Evolutionary conservation across 108 stramenopile species (phyloP), one percentile per base, ranked within the genome.

Genomic region (Nitzschia inconspicua): DNA sequence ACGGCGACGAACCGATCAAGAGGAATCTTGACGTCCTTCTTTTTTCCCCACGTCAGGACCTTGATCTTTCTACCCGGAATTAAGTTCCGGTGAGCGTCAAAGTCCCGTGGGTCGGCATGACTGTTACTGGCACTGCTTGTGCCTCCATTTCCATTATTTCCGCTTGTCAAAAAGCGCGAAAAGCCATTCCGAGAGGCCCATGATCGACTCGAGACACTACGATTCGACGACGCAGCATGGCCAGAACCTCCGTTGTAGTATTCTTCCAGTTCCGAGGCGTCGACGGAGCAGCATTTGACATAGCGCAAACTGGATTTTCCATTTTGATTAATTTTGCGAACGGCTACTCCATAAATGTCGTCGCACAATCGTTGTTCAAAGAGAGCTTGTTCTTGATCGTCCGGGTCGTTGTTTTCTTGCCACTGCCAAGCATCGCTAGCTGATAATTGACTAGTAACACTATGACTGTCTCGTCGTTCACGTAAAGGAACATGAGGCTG

Each of bases 41-140:
- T 89, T 63, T 88, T 88, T n/a, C 91, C 91, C 88, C 91, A 89
- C 1, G 79, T 75, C 7, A 93, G 50, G 14, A 81, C 86, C 8
- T 41, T 58, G 34, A 62, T 50, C 56, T 41, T 60, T 32, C 25
- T 66, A 5, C 65, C 65, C 25, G 56, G 40, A 40, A 63, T 39
- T 23, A 63, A 22, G 7, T 46, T 46, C 5, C 5, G 6, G 6
- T 19, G 20, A 46, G n/a, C 44, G 7, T 6, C 20, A n/a, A 46
- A 16, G 7, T 46, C 44, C 6, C n/a, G n/a, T 16, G 18, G 7
- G 7, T 46, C 44, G 7, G n/a, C 44, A 46, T n/a, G 6, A 16
- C 51, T 22, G 16, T 11, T 29, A 6, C 55, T 49, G 2, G 54
- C 11, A 18, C 44, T 44, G 44, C 27, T 0, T 29, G 11, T 39